Base-by-base conservation (phyloP, 2,329 filamentous ascomycete species). In the Fusarium lyarnte region DNA sequence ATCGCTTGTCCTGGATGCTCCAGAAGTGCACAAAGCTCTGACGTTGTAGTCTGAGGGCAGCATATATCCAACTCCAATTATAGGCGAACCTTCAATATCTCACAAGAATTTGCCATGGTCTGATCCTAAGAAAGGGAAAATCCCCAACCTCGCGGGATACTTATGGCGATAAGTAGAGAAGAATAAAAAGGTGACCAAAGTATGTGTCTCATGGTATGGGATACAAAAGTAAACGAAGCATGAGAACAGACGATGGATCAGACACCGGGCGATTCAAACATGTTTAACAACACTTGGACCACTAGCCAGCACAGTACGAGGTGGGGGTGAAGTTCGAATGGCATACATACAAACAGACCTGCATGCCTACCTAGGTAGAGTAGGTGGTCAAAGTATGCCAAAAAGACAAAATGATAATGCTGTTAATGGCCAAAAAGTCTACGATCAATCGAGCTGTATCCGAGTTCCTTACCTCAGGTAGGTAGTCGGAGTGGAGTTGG, bases 181-280 rank as follows among this genome's bases (percentile, higher is more conserved):
- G 9, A 49, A 27, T 35, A 19, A 43, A 43, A 27, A 38, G 31
- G 38, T 38, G 43, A 35, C 33, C 43, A n/a, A 38, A 54, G 49
- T 42, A 45, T 51, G 51, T 51, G 39, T 6, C 23, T 17, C n/a
- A 11, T 13, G 31, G 7, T 10, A 51, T 45, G 43, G 41, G 43
- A 27, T 29, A 45, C 54, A 25, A 63, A 12, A n/a, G 42, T n/a
- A 27, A 43, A 47, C 53, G 27, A 47, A 61, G 68, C 68, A 68
- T 71, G 43, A 69, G 29, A 71, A 71, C 52, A 46, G 69, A 72
- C 36, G 35, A 64, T 69, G 38, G 46, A 69, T 64, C 69, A 72
- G 69, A 72, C 69, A 43, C 63, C 27, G 69, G 58, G 54, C 43
- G 69, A 72, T 69, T 72, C 69, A 69, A 43, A 57, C 47, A 33